These are phyloP conservation scores for Fusarium siculi DNA, from an alignment of 2,329 filamentous ascomycete genomes.

Conservation along the genomic window DNA sequence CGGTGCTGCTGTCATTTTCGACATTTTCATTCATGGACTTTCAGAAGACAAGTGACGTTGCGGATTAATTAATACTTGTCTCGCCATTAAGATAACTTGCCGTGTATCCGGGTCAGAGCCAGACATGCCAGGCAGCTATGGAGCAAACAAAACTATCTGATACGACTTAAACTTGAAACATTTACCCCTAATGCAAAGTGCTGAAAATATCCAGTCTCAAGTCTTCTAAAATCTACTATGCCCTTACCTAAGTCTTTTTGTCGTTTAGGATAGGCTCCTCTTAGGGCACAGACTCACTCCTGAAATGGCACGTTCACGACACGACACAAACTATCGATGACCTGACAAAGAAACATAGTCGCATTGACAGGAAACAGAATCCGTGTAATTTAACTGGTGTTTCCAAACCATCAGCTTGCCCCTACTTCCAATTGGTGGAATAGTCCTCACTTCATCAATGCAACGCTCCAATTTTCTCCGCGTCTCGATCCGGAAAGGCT, in stretches of 20 bases:
- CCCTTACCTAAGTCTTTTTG: background rate
- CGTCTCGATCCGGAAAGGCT: constrained; percentile 2
- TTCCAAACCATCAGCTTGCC: background rate
- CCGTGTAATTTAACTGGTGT: background rate
- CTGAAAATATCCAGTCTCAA: accelerated
- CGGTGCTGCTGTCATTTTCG: accelerated
- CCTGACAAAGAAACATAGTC: background rate
- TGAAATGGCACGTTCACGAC: accelerated
- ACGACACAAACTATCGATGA: background rate
- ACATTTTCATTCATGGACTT: background rate
- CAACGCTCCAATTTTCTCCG: background rate
- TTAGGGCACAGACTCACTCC: accelerated
- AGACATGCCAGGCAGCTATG: background rate
- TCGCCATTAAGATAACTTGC: accelerated
- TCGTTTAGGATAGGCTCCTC: accelerated
- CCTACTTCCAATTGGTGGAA: background rate
- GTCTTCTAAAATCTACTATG: background rate
- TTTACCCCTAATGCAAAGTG: accelerated
- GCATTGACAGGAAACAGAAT: background rate
- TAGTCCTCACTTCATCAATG: background rate
- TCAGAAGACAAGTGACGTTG: background rate
- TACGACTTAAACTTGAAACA: background rate
- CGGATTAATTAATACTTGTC: background rate
- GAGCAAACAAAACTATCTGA: background rate
- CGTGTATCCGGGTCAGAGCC: background rate